phyloP scores from a whole-genome alignment of 1,139 yeast genomes.

The Pichia sp. region DNA sequence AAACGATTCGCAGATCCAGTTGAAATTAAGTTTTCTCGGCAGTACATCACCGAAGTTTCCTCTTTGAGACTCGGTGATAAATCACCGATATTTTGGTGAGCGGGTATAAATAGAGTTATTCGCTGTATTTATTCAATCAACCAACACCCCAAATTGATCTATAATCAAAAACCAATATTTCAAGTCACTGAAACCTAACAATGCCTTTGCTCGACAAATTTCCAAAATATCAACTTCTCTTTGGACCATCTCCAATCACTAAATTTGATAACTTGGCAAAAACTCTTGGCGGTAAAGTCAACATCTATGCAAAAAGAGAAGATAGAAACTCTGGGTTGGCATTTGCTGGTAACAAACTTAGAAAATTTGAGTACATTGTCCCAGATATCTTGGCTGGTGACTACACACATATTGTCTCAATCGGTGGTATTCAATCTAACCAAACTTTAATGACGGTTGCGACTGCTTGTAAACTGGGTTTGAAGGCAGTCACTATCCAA shows the following conservation, averaged over 20 bases:
- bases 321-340: constrained; percentile 31
- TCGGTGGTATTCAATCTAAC: constrained; percentile 30
- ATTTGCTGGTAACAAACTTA: constrained; percentile 29
- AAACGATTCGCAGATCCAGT: too few relatives aligned
- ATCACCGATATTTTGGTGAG: constrained; percentile 1
- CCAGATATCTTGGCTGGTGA: constrained; percentile 29
- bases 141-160: too few relatives aligned
- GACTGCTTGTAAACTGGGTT: constrained; percentile 30
- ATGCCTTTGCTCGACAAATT: constrained; percentile 24
- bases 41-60: constrained; percentile 1
- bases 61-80: constrained; percentile 1
- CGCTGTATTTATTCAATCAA: too few relatives aligned
- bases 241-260: constrained; percentile 30
- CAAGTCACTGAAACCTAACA: neutral
- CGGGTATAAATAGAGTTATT: constrained; percentile 9
- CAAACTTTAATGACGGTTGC: constrained; percentile 31
- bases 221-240: constrained; percentile 25
- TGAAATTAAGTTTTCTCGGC: too few relatives aligned
- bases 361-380: constrained; percentile 29
- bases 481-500: constrained; percentile 29
- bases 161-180: too few relatives aligned
- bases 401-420: constrained; percentile 30
- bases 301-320: constrained; percentile 30
- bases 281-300: constrained; percentile 26
- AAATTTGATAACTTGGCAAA: constrained; percentile 26